Percentiles rank a stretch among this genome's conserved stretches.
Conservation (phyloP, 345 rosid species). For the Bretschneidera sinensis region DNA sequence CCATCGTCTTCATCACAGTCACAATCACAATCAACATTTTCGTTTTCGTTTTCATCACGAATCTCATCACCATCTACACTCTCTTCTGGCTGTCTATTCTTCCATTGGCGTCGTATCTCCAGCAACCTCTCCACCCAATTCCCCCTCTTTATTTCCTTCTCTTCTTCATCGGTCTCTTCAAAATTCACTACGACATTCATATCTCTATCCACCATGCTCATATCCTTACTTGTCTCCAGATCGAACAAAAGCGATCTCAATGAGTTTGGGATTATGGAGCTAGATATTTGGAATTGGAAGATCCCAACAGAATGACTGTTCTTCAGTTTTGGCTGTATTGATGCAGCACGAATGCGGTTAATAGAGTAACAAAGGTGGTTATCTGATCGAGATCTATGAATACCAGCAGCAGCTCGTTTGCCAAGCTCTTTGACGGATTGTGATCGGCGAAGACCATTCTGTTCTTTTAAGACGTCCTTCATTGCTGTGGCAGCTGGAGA, state of each 20-base stretch:
- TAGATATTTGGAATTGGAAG: slow-evolving; percentile 55
- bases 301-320: slow-evolving; percentile 49
- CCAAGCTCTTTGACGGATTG: slow-evolving; percentile 46
- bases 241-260: slow-evolving; percentile 56
- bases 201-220: slow-evolving; percentile 25
- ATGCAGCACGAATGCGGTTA: slow-evolving; percentile 37
- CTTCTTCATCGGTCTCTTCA: slow-evolving; percentile 20
- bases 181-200: slow-evolving; percentile 15
- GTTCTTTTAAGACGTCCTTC: slow-evolving; percentile 38
- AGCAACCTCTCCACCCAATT: slow-evolving; percentile 76
- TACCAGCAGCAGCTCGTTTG: slow-evolving; percentile 28
- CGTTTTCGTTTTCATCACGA: slow-evolving; percentile 20
- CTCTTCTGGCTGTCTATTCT: slow-evolving; percentile 31
- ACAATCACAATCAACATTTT: slow-evolving; percentile 26
- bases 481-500: slow-evolving; percentile 22
- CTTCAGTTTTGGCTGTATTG: slow-evolving; percentile 46
- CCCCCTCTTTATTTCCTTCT: slow-evolving; percentile 36
- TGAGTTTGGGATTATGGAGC: slow-evolving; percentile 49
- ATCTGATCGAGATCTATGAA: slow-evolving; percentile 61
- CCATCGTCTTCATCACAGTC: slow-evolving; percentile 32
- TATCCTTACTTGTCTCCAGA: slow-evolving; percentile 39
- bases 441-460: slow-evolving; percentile 50
- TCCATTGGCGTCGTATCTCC: slow-evolving; percentile 62
- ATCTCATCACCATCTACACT: slow-evolving; percentile 18
- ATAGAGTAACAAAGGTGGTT: slow-evolving; percentile 48